Evolutionary conservation across 108 stramenopile species (phyloP).

Genomic region (Thalassiosira profunda): DNA sequence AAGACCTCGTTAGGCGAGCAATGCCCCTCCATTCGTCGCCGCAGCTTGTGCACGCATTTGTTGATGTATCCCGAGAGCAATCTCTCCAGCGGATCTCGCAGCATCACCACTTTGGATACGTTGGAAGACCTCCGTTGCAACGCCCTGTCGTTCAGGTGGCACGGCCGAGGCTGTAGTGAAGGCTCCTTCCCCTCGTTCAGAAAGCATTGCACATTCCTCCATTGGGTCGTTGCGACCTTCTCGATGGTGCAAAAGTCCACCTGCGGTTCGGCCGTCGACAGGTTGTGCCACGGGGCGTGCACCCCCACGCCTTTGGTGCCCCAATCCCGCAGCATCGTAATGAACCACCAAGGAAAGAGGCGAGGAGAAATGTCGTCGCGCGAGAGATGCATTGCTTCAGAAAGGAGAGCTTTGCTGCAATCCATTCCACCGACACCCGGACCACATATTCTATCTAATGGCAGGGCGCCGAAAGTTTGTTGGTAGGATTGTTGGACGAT

Average conservation of each 20-base stretch:
- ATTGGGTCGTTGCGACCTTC: constrained; percentile 27
- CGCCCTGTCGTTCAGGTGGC: neutral
- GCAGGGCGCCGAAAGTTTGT: no score
- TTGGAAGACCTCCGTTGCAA: neutral
- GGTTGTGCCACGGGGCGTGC: constrained; percentile 14
- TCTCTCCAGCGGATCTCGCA: constrained; percentile 66
- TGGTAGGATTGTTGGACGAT: no score
- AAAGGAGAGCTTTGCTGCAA: no score
- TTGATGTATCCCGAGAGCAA: constrained; percentile 58
- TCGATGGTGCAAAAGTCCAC: constrained; percentile 24
- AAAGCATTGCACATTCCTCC: constrained; percentile 16
- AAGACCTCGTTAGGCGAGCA: constrained; percentile 21
- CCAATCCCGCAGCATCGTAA: constrained; percentile 24
- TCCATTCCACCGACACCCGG: no score
- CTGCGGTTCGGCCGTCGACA: constrained; percentile 1
- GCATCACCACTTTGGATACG: neutral
- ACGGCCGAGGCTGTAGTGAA: neutral
- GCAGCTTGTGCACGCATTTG: constrained; percentile 31
- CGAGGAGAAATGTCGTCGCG: no score
- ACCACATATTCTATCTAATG: no score
- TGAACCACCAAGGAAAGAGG: constrained; percentile 35
- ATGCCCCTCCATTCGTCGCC: neutral
- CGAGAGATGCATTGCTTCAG: no score
- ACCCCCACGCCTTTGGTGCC: neutral
- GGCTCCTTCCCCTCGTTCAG: constrained; percentile 15